phyloP scores from a whole-genome alignment of 257 asterid genomes.

The Petunia secreta region DNA sequence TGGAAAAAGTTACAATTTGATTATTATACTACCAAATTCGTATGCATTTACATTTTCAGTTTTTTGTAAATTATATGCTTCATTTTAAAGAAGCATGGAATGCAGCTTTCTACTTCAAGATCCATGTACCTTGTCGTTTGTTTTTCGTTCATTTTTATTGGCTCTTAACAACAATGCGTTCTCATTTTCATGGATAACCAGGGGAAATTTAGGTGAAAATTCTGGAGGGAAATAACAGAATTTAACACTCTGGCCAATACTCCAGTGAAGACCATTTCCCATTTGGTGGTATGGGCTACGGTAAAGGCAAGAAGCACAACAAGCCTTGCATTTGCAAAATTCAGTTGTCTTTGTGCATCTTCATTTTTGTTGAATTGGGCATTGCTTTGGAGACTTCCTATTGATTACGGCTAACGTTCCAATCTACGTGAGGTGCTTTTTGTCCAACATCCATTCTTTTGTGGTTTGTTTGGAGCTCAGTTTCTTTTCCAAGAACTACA shows the following conservation, averaged over 20 bases:
- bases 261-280: conserved; percentile 29
- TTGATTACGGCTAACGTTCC: conserved; percentile 62
- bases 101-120: too few species aligned
- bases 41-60: too few species aligned
- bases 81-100: too few species aligned
- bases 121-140: too few species aligned
- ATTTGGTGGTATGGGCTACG: conserved; percentile 46
- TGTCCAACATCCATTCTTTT: conserved; percentile 21
- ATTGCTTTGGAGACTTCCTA: conserved; percentile 55
- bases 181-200: conserved; percentile 33
- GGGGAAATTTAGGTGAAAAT: conserved; percentile 47
- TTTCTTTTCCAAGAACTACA: conserved; percentile 18
- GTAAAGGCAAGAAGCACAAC: conserved; percentile 28
- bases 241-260: conserved; percentile 62
- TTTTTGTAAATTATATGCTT: too few species aligned
- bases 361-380: conserved; percentile 37
- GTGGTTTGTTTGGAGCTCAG: conserved; percentile 18
- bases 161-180: too few species aligned
- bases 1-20: too few species aligned
- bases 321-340: conserved; percentile 36
- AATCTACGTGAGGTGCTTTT: conserved; percentile 22
- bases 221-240: conserved; percentile 48
- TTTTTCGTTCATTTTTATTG: too few species aligned
- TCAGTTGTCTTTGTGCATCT: conserved; percentile 28
- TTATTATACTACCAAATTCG: too few species aligned